Evolutionary conservation across 805 yeast species (phyloP).

Genomic region (Candida boleticola): DNA sequence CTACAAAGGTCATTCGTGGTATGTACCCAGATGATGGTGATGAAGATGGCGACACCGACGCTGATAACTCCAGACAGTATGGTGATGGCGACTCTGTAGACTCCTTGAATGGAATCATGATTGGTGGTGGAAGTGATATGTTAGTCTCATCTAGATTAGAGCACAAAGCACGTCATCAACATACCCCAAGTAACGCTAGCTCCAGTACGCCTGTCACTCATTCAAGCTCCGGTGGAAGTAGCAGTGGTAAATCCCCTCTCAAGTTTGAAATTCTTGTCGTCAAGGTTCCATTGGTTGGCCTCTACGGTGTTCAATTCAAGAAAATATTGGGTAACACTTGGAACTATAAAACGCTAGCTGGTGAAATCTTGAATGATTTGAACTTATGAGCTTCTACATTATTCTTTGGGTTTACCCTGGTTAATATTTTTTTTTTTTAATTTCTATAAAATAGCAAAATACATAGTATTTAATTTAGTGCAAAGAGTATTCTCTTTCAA

Average conservation of each 20-base stretch:
- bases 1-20: constrained; percentile 35
- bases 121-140: constrained; percentile 59
- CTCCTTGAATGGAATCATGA: constrained; percentile 49
- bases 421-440: no score
- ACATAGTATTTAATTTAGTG: background rate
- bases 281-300: constrained; percentile 84
- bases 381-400: constrained; percentile 50
- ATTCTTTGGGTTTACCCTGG: no score
- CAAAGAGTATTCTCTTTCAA: constrained; percentile 11
- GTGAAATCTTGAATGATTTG: constrained; percentile 72
- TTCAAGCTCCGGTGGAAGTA: constrained; percentile 11
- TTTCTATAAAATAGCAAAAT: background rate
- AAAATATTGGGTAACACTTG: constrained; percentile 91
- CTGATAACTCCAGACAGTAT: constrained; percentile 21
- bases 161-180: constrained; percentile 42
- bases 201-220: constrained; percentile 5
- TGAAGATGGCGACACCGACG: constrained; percentile 29
- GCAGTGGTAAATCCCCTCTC: constrained; percentile 49
- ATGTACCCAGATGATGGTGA: constrained; percentile 27
- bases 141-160: constrained; percentile 57
- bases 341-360: constrained; percentile 89
- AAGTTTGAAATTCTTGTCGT: constrained; percentile 90
- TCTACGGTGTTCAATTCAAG: constrained; percentile 94
- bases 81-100: constrained; percentile 59
- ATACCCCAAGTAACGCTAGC: constrained; percentile 25